Base-by-base conservation (phyloP, 1,284 basidiomycete genomes). In the Schizophyllum commune region DNA sequence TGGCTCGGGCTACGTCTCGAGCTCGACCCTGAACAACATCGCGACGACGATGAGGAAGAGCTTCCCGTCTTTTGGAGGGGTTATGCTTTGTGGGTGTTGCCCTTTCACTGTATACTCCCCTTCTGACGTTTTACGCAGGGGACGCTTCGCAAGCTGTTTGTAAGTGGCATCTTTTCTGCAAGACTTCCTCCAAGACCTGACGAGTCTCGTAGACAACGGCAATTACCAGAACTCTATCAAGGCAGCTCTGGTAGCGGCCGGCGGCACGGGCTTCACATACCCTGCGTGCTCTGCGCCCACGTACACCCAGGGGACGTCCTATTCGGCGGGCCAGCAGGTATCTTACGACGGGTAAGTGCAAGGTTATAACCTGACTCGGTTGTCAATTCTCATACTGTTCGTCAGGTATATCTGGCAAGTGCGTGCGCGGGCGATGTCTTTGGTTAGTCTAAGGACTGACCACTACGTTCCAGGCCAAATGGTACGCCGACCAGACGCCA, bases 11-110 rank as follows among this genome's bases (percentile, higher is more conserved):
- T 86, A 82, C 68, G 77, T 82, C 33, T 66, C 73, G 52, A 74
- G 80, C 55, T 68, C 64, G 22, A 82, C 78, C 8, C 73, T 89
- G 57, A 77, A 73, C 55, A 77, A 61, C 61, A 83, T 84, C 57
- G 78, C 84, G 19, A 72, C 74, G 20, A 70, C 78, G 63, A 87
- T 84, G 79, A 79, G 83, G 52, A 74, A 81, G 20, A 83, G 78
- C 59, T 89, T 87, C 74, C 83, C 86, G 15, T 85, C 83, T 1
- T 89, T 88, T 63, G 85, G 87, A 17, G 86, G 86, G 32, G 82
- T 88, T 17, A 89, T 88, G 85, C 68, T 89, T 55, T 89, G 86
- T 52, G 34, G 20, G 58, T 62, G 15, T 32, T 20, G 20, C 5
- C n/a, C 21, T 52, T 34, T 56, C 47, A 7, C 19, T 32, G 39